These are phyloP conservation scores for Starmera stellimalicola DNA, from an alignment of 1,139 yeast genomes.

Conservation along the genomic window DNA sequence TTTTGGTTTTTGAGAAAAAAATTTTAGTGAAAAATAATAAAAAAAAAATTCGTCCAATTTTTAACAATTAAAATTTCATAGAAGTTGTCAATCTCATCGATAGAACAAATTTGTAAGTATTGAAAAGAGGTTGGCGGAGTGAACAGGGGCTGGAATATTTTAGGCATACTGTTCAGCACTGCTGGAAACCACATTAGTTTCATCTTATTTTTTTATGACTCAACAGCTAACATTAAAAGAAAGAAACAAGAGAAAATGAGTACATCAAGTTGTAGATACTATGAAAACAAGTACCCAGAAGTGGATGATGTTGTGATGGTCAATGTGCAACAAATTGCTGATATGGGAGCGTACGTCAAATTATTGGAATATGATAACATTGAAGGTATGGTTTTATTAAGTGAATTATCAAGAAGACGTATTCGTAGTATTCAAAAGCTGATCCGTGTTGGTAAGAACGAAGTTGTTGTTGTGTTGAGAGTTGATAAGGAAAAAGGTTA, in stretches of 20 bases:
- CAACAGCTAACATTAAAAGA: too few species aligned
- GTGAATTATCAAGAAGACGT: constrained; percentile 97
- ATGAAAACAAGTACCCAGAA: constrained; percentile 97
- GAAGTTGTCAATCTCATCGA: too few species aligned
- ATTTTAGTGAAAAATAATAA: too few species aligned
- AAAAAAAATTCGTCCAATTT: too few species aligned
- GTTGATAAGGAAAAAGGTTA: constrained; percentile 98
- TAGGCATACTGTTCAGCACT: too few species aligned
- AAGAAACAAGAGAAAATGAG: too few species aligned
- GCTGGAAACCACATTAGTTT: too few species aligned
- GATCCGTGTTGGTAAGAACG: constrained; percentile 97
- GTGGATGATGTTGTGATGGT: constrained; percentile 99
- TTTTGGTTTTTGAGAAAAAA: too few species aligned
- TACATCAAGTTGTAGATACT: constrained; percentile 89
- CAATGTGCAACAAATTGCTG: constrained; percentile 96
- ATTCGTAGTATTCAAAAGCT: constrained; percentile 95
- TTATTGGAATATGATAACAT: constrained; percentile 93
- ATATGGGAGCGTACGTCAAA: constrained; percentile 96
- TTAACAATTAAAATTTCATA: background rate
- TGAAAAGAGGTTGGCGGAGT: too few species aligned
- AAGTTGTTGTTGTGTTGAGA: constrained; percentile 97
- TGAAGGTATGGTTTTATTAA: constrained; percentile 95
- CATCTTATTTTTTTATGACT: too few species aligned
- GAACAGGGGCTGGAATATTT: too few species aligned
- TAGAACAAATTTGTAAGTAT: background rate